Evolutionary conservation across 306 rosid genomes (phyloP), one percentile per base, ranked within the genome.

Genomic region (Betula pendula): DNA sequence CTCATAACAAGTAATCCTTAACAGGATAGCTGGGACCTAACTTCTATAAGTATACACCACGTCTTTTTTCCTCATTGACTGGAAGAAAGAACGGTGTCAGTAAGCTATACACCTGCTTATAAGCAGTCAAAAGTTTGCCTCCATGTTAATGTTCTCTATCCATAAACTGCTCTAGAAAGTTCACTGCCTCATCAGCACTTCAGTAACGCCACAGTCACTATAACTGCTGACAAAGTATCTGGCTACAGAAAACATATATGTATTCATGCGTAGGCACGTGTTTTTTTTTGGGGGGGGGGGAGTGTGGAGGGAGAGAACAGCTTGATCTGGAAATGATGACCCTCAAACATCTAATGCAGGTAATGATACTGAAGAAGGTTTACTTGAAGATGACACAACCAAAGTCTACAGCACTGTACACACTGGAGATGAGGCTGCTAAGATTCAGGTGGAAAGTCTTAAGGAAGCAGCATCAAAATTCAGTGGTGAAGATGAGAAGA

Each of bases 381-480:
- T 38, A 16, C 63, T 27, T 24, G 84, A 51, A 20, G 73, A 80
- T 35, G 67, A 68, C 73, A 42, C n/a, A 19, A 11, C 72, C 71
- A 60, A 29, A n/a, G 47, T 58, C 58, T 29, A 48, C 29, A 42
- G 31, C 27, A 47, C 12, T 22, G 75, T 4, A 80, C 24, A 58
- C 8, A 35, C 56, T 5, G 4, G 50, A 68, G 74, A 68, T 51
- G 71, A 76, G 47, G 2, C 60, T 31, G 27, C 42, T 20, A 76
- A 60, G 49, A 29, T 84, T 51, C 81, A 60, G 70, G 79, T 43
- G 62, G 69, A 42, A 71, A 76, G 62, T 65, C 59, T 8, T 0
- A 45, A 66, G 68, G 81, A 81, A 45, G 84, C 65, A 45, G 84
- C 76, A 68, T 58, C 33, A 47, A 44, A 80, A 47, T 51, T 67